Conservation (phyloP, 2,329 filamentous ascomycete species). For the Teratosphaeria epicoccoides region DNA sequence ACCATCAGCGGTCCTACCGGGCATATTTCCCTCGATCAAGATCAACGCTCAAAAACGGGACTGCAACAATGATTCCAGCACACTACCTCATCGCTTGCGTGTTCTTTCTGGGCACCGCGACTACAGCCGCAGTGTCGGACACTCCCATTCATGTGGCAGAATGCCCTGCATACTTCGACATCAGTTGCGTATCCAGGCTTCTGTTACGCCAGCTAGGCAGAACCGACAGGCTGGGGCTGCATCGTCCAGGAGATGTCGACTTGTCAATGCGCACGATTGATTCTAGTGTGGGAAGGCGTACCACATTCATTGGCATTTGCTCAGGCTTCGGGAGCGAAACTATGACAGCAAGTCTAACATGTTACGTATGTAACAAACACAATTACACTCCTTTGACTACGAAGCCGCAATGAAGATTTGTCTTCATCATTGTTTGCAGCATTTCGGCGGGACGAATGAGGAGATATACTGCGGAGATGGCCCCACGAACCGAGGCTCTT, state of each 20-base stretch:
- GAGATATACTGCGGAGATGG: too few relatives aligned
- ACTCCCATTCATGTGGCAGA: background rate
- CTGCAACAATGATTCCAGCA: background rate
- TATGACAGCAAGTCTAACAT: background rate
- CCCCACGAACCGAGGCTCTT: too few relatives aligned
- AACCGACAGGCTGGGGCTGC: background rate
- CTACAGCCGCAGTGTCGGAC: too few relatives aligned
- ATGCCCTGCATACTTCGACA: background rate
- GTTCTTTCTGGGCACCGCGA: background rate
- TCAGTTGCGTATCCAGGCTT: too few relatives aligned
- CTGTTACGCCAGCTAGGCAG: background rate
- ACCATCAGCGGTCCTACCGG: background rate
- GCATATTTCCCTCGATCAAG: background rate
- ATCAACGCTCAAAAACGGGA: background rate
- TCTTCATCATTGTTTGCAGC: background rate
- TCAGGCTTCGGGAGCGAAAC: background rate
- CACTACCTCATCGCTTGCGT: background rate
- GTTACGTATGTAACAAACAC: background rate
- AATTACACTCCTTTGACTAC: background rate
- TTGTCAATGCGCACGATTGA: background rate
- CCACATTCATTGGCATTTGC: background rate
- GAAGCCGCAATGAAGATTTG: background rate
- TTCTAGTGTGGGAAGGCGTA: background rate
- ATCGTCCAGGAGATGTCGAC: background rate
- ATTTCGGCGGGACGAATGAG: background rate